Conservation (phyloP, 352 stramenopile genomes). For the Stephanocyclus meneghinianus region DNA sequence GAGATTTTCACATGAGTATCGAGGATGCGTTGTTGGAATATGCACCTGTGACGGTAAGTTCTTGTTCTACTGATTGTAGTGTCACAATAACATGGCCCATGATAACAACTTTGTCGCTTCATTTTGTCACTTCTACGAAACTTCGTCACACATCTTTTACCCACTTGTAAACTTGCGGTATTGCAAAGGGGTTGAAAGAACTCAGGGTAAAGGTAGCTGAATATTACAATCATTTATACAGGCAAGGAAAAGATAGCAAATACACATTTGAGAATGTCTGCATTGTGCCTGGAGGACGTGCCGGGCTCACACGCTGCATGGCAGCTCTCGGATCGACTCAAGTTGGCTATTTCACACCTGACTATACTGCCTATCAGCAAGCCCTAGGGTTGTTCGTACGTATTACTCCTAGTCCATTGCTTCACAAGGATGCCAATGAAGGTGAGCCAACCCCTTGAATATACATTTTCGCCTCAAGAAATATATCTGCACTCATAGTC, state of each 20-base stretch:
- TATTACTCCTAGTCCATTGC: conserved; percentile 39
- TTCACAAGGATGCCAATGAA: conserved; percentile 40
- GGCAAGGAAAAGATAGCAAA: conserved; percentile 44
- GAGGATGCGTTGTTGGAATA: conserved; percentile 48
- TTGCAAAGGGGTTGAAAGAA: conserved; percentile 22
- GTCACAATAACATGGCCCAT: neutral
- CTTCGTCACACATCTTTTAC: neutral
- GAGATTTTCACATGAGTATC: conserved; percentile 48
- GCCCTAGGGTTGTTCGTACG: conserved; percentile 46
- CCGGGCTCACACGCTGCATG: conserved; percentile 47
- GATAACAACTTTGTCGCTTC: no score
- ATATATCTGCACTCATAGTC: neutral
- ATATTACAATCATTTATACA: conserved; percentile 59
- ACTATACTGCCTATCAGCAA: conserved; percentile 57
- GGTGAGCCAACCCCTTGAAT: neutral
- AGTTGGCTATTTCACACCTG: conserved; percentile 51
- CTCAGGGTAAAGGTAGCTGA: conserved; percentile 38
- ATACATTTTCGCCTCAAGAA: neutral
- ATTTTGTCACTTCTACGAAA: no score
- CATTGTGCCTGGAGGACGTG: conserved; percentile 49
- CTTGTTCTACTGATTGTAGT: neutral
- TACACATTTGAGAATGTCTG: conserved; percentile 56
- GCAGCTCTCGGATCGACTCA: conserved; percentile 42
- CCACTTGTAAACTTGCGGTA: neutral
- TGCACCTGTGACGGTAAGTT: conserved; percentile 31